Base-by-base conservation (phyloP, 2,329 filamentous ascomycete genomes). In the Nemania sp. region DNA sequence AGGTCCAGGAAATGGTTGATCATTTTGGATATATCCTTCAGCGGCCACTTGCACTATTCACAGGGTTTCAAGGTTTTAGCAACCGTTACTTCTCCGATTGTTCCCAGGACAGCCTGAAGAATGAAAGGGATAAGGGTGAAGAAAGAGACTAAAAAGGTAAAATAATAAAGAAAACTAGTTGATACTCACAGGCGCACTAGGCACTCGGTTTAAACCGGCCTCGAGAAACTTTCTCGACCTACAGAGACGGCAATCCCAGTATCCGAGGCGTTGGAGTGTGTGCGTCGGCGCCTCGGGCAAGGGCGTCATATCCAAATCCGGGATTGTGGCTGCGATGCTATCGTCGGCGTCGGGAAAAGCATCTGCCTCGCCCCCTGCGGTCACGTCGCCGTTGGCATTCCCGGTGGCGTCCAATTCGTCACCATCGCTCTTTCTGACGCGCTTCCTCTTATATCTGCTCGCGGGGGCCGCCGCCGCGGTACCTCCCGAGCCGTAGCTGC, bases 161-260 rank as follows among this genome's bases (percentile, higher is more conserved):
- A 17, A 2, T 12, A 11, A 9, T 5, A n/a, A 6, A 18, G 13
- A n/a, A 17, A 29, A 47, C 20, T 12, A 32, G 29, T 25, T 25
- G 45, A 40, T 39, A 62, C 63, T 57, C 35, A 76, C 78, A 32
- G 79, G 78, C 49, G 74, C 76, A 51, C 74, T 77, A 20, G 79
- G 79, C 53, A 77, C 74, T 52, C 78, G 74, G 42, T 74, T 76
- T 5, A 69, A 65, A 2, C 76, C 76, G 0, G 78, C 76, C n/a
- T 74, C 69, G 15, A 77, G 67, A 64, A 77, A 81, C 65, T 80
- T 81, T 37, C 74, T 68, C 1, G 78, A 74, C 2, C 71, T 73
- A 68, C 79, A 81, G 1, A 81, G 73, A 0, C 75, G 77, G 63
- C 79, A 81, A 62, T 77, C 77, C 79, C 79, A 81, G 67, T 75